Evolutionary conservation across 768 basidiomycete genomes (phyloP).

Genomic region (Pulveroboletus frians): DNA sequence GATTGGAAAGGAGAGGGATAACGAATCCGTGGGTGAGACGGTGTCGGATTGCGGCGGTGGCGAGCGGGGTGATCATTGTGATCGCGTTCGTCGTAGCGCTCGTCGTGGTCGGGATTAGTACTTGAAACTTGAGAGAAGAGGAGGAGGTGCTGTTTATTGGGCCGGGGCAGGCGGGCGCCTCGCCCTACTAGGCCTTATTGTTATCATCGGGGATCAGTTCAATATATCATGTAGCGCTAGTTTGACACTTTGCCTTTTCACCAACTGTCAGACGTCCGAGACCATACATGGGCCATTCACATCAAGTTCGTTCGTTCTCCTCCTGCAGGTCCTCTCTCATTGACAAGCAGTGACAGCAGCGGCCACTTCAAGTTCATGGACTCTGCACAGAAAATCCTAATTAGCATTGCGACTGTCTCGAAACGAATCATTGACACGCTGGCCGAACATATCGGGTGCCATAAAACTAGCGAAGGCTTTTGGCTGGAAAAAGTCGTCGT

Average conservation of each 20-base stretch:
- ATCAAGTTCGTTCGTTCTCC: too few species aligned
- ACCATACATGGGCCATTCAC: too few species aligned
- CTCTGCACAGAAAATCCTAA: neutral
- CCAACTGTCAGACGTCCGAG: too few species aligned
- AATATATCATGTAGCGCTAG: too few species aligned
- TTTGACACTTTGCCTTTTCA: too few species aligned
- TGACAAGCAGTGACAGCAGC: too few species aligned
- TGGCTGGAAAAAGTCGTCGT: slow-evolving; percentile 7
- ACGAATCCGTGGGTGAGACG: slow-evolving; percentile 37
- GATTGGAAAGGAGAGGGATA: slow-evolving; percentile 4
- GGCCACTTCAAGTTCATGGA: too few species aligned
- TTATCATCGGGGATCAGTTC: too few species aligned
- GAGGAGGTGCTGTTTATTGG: too few species aligned
- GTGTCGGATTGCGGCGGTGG: slow-evolving; percentile 58
- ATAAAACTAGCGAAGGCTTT: slow-evolving; percentile 4
- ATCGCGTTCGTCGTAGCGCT: slow-evolving; percentile 49
- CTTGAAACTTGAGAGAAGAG: neutral
- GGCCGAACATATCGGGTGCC: neutral
- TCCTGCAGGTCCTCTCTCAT: too few species aligned
- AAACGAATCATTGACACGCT: slow-evolving; percentile 1
- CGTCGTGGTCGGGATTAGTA: slow-evolving; percentile 26
- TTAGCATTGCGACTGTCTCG: slow-evolving; percentile 6
- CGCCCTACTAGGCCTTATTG: too few species aligned
- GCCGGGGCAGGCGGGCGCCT: too few species aligned
- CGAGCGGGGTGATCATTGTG: slow-evolving; percentile 46